Conservation (phyloP, 2,329 filamentous ascomycete genomes). For the Onygenales sp. region DNA sequence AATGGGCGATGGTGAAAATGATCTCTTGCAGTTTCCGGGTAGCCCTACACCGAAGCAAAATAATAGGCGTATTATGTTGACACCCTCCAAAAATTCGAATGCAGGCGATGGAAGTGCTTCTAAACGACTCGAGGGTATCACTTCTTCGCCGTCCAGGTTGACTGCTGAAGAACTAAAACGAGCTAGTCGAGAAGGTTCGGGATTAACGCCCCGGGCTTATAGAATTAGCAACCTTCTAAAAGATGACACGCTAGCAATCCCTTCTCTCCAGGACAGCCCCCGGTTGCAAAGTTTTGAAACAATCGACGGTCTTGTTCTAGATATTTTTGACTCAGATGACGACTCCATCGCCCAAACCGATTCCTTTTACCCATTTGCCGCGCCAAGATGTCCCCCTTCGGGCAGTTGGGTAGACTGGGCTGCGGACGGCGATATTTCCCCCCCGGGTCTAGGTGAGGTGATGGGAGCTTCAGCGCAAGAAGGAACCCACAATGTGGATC, state of each 20-base stretch:
- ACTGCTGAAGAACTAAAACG: conserved; percentile 25
- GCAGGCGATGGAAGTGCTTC: conserved; percentile 10
- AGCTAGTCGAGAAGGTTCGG: conserved; percentile 17
- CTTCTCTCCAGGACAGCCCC: conserved; percentile 17
- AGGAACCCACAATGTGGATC: neutral
- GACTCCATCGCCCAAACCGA: conserved; percentile 17
- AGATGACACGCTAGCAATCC: conserved; percentile 11
- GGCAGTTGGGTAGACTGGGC: conserved; percentile 30
- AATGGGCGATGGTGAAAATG: conserved; percentile 38
- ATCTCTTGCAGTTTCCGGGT: conserved; percentile 46
- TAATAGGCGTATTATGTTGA: conserved; percentile 39
- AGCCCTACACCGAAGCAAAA: conserved; percentile 44
- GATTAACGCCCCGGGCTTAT: conserved; percentile 14
- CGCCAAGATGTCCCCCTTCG: conserved; percentile 14
- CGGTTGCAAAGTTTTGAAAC: conserved; percentile 18
- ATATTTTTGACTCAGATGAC: conserved; percentile 28
- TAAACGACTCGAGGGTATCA: conserved; percentile 15
- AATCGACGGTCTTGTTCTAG: conserved; percentile 27
- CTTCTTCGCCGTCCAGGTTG: conserved; percentile 20
- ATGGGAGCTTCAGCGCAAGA: neutral
- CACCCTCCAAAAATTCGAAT: conserved; percentile 19
- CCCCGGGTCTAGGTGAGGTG: conserved; percentile 5
- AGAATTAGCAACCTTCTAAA: conserved; percentile 19
- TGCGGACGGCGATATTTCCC: conserved; percentile 26
- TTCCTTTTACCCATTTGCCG: conserved; percentile 20